Evolutionary conservation across 2,329 filamentous ascomycete species (phyloP), one percentile per base, ranked within the genome.

Genomic region (Emergomyces africanus): DNA sequence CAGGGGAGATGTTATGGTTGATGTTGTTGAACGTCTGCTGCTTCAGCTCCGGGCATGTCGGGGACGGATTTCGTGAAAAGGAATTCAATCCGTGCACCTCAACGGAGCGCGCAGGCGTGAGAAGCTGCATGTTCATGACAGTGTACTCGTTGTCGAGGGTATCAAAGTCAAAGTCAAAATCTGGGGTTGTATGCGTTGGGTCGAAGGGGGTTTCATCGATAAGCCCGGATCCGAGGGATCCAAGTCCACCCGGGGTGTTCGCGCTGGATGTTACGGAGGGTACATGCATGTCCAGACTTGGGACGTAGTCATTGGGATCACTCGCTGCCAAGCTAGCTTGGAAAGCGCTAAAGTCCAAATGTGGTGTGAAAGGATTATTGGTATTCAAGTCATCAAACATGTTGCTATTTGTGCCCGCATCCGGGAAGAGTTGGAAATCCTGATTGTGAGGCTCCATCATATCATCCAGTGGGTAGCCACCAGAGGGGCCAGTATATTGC

Each of bases 351-450:
- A 70, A 66, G 48, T 69, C 69, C 39, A 64, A 51, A 12, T 64
- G 64, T 25, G 61, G 61, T 4, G 61, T 61, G 46, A 67, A 63
- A 1, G 60, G 57, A 25, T 48, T 48, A n/a, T 37, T 53, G 30
- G 14, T 20, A 20, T 51, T 63, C 48, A 66, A 60, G 42, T 66
- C 69, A 49, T 64, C 64, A 54, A 68, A 54, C 1, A 58, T 58
- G 58, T 64, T 65, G 9, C 12, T 46, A n/a, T 28, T 48, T 28
- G 64, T 60, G 20, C 64, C 62, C 12, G 54, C 59, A 14, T 66
- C 65, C 9, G 66, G 63, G 41, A 68, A 67, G 5, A 67, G 57
- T 18, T 64, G 63, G 65, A 68, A 70, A 30, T 70, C 69, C 8
- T 66, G 53, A 14, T 23, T n/a, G 8, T 54, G 58, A 25, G 28